A percentile compares a stretch with the other conserved stretches of the same genome.
phyloP scores from a whole-genome alignment of 208 protist species.

The Acanthamoeba royreba region DNA sequence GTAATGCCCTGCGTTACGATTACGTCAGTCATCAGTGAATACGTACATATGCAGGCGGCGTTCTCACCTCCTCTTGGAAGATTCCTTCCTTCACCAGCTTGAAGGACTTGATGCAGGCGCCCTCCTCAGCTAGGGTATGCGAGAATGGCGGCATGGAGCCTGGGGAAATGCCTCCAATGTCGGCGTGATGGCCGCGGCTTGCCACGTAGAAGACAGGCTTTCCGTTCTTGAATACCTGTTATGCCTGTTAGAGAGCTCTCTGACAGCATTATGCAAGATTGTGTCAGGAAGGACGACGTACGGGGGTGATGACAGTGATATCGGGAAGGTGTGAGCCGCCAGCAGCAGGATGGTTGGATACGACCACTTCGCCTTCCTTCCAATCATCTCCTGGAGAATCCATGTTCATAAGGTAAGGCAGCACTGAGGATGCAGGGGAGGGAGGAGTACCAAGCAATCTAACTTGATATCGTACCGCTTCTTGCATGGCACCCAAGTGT shows the following conservation, averaged over 20 bases:
- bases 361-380: conserved; percentile 89
- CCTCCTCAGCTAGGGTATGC: conserved; percentile 89
- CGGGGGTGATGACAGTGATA: conserved; percentile 94
- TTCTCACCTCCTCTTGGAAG: conserved; percentile 83
- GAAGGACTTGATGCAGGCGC: conserved; percentile 88
- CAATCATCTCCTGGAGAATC: conserved; percentile 71
- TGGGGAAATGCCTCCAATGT: conserved; percentile 93
- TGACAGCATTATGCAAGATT: background rate
- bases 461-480: conserved; percentile 87
- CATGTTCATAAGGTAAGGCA: conserved; percentile 24
- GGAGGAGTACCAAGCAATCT: conserved; percentile 9
- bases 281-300: conserved; percentile 66
- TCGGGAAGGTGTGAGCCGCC: conserved; percentile 94
- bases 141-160: conserved; percentile 93
- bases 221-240: background rate
- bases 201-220: conserved; percentile 90
- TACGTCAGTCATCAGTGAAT: background rate
- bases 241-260: background rate
- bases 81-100: conserved; percentile 86
- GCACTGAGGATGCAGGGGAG: background rate
- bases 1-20: conserved; percentile 72
- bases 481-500: conserved; percentile 93
- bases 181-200: conserved; percentile 92
- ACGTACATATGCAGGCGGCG: background rate
- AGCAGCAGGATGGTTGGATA: conserved; percentile 91